Conservation (phyloP, 176 grass and related monocot species). For the Saccharum officinarum region DNA sequence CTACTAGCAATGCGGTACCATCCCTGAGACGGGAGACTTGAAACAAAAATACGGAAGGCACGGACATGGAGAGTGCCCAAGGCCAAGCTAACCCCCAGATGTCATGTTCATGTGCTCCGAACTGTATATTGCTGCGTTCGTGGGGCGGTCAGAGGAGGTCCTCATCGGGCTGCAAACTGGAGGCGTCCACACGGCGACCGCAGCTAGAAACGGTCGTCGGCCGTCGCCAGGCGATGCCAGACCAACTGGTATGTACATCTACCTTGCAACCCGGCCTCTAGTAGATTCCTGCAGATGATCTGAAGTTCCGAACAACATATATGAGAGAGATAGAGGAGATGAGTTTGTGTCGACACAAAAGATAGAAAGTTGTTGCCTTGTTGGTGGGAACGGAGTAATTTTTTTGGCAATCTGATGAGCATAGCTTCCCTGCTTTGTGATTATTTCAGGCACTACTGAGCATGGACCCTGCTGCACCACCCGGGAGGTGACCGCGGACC, state of each 20-base stretch:
- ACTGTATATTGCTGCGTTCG: conserved; percentile 23
- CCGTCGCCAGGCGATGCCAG: not conserved
- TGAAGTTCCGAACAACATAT: too few species aligned
- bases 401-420: too few species aligned
- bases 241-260: not conserved
- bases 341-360: too few species aligned
- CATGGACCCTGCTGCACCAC: conserved; percentile 15
- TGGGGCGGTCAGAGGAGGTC: not conserved
- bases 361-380: too few species aligned
- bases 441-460: conserved; percentile 1
- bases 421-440: not conserved
- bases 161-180: not conserved
- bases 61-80: not conserved
- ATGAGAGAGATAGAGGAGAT: too few species aligned
- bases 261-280: too few species aligned
- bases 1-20: too few species aligned
- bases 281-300: too few species aligned
- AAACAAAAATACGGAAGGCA: not conserved
- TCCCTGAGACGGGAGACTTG: not conserved
- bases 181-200: not conserved
- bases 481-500: conserved; percentile 32
- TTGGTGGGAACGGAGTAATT: too few species aligned
- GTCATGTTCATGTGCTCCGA: conserved; percentile 31
- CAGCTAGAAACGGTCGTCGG: too few species aligned
- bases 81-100: too few species aligned